phyloP scores from a whole-genome alignment of 164 flowering plant species.

The Annona squamosa region DNA sequence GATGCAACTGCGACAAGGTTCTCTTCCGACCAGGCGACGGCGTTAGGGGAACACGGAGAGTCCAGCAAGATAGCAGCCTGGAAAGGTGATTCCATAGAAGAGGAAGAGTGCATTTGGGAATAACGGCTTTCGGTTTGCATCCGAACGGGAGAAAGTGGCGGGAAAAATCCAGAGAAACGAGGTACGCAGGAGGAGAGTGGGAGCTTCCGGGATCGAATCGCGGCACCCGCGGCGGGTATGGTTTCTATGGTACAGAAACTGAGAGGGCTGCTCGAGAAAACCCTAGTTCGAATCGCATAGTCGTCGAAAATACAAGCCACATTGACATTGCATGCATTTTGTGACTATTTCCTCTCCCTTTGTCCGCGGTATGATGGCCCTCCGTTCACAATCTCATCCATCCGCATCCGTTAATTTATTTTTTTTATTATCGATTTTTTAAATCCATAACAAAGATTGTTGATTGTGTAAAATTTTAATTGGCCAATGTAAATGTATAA shows the following conservation, averaged over 20 bases:
- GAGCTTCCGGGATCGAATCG: slow-evolving; percentile 3
- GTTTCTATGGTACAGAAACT: neutral
- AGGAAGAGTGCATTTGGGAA: neutral
- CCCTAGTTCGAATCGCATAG: neutral
- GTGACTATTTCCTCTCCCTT: no score
- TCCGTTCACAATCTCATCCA: no score
- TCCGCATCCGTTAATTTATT: no score
- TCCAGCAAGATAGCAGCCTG: slow-evolving; percentile 51
- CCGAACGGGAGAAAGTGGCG: neutral
- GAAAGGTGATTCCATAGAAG: slow-evolving; percentile 24
- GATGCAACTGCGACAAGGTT: slow-evolving; percentile 77
- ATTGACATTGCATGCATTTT: no score
- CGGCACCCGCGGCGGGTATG: neutral
- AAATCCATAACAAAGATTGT: no score
- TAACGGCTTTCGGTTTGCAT: neutral
- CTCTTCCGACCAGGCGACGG: slow-evolving; percentile 88
- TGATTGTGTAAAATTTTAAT: no score
- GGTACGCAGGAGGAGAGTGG: no score
- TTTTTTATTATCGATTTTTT: no score
- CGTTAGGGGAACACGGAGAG: slow-evolving; percentile 55
- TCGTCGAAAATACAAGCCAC: no score
- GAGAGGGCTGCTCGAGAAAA: neutral
- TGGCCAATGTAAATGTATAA: no score
- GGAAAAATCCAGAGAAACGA: neutral
- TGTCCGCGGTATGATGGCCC: no score